Percentiles rank a stretch among this genome's conserved stretches.
These are phyloP conservation scores for Pluteus cervinus DNA, from an alignment of 768 basidiomycete species.

Conservation along the genomic window DNA sequence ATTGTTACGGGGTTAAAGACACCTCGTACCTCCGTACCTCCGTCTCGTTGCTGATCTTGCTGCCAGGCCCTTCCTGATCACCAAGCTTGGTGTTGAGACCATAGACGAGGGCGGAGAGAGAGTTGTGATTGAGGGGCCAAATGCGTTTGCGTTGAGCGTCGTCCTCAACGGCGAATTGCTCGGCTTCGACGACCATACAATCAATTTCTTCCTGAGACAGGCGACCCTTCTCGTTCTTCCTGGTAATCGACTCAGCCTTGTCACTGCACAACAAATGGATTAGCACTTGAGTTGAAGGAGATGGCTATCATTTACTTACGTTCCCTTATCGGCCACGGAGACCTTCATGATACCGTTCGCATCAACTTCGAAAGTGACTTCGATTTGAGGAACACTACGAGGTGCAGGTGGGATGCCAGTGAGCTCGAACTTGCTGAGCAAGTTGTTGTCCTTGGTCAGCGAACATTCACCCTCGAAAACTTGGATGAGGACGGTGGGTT, in stretches of 20 bases:
- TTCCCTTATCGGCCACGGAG: constrained; percentile 87
- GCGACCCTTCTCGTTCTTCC: constrained; percentile 94
- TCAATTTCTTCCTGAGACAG: constrained; percentile 86
- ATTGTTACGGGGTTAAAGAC: constrained; percentile 80
- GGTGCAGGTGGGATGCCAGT: constrained; percentile 90
- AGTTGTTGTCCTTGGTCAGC: constrained; percentile 97
- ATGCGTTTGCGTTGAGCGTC: constrained; percentile 75
- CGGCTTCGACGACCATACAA: constrained; percentile 90
- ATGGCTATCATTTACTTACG: constrained; percentile 41
- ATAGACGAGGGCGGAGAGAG: constrained; percentile 75
- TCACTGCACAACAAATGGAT: constrained; percentile 38
- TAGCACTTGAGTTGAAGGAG: neutral
- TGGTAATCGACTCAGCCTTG: constrained; percentile 85
- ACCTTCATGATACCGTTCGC: constrained; percentile 96
- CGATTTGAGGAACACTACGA: constrained; percentile 94
- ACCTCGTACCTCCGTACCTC: constrained; percentile 67
- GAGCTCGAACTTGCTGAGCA: constrained; percentile 94
- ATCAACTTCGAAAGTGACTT: constrained; percentile 93
- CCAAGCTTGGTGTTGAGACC: constrained; percentile 82
- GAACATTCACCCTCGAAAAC: constrained; percentile 97
- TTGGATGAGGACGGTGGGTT: constrained; percentile 94
- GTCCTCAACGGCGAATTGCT: constrained; percentile 81
- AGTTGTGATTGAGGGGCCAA: constrained; percentile 77
- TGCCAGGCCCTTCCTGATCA: constrained; percentile 86
- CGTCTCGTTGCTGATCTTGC: constrained; percentile 75